These are phyloP conservation scores for Crithidia fasciculata DNA, from an alignment of 208 protist species.

Conservation along the genomic window DNA sequence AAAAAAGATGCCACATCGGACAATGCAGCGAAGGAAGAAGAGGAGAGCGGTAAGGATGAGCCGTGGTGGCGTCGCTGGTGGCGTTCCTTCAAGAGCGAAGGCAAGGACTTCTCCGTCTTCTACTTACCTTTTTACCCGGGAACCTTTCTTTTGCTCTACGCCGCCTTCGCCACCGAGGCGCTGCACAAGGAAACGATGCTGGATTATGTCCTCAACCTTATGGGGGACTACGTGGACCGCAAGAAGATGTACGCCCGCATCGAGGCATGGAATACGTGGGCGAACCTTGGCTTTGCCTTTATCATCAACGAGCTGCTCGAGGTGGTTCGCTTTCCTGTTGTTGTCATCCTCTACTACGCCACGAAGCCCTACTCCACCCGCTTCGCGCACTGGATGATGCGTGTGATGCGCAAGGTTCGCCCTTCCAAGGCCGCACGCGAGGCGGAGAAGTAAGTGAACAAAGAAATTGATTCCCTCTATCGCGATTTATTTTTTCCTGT, in stretches of 20 bases:
- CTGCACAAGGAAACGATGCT: slow-evolving; percentile 57
- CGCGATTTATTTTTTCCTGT: slow-evolving; percentile 2
- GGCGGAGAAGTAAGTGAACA: neutral
- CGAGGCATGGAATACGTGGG: slow-evolving; percentile 57
- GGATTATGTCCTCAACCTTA: slow-evolving; percentile 48
- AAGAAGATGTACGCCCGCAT: slow-evolving; percentile 48
- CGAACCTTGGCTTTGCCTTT: slow-evolving; percentile 65
- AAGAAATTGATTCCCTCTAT: neutral
- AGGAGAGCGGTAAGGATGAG: neutral
- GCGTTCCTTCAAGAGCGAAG: slow-evolving; percentile 35
- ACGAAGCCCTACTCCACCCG: slow-evolving; percentile 25
- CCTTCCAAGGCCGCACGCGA: neutral
- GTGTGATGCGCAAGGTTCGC: slow-evolving; percentile 2
- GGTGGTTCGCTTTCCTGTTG: slow-evolving; percentile 52
- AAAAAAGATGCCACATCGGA: neutral
- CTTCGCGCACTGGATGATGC: slow-evolving; percentile 15
- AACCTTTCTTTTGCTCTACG: slow-evolving; percentile 48
- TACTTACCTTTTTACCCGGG: slow-evolving; percentile 27
- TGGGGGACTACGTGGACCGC: slow-evolving; percentile 47
- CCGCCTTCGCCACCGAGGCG: slow-evolving; percentile 39
- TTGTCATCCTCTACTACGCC: slow-evolving; percentile 50
- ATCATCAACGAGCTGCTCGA: slow-evolving; percentile 65
- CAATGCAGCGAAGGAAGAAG: neutral
- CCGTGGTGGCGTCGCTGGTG: slow-evolving; percentile 15
- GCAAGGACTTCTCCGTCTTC: slow-evolving; percentile 36